Evolutionary conservation across 352 stramenopile genomes (phyloP).

Genomic region (Aphanomyces invadans): DNA sequence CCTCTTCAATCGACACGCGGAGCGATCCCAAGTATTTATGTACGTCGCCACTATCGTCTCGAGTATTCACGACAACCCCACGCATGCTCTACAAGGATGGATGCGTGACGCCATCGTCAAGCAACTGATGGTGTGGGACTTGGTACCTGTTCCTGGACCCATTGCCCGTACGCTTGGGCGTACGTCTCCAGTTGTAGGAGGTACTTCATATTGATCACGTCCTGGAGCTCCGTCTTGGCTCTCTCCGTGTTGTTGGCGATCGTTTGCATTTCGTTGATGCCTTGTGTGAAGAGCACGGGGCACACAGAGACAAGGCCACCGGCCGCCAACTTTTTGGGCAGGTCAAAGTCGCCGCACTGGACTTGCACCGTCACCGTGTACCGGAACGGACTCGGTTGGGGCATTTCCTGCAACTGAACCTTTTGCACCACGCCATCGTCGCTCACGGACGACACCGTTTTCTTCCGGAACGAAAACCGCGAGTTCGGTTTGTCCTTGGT

Average conservation of each 20-base stretch:
- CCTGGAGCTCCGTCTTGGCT: constrained; percentile 81
- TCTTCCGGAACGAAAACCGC: constrained; percentile 68
- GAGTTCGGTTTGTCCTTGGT: constrained; percentile 77
- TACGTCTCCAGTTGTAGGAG: constrained; percentile 72
- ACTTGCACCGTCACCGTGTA: constrained; percentile 83
- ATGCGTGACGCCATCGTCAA: background rate
- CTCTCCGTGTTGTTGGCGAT: constrained; percentile 88
- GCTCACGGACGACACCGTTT: constrained; percentile 31
- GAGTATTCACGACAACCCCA: background rate
- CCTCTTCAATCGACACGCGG: constrained; percentile 59
- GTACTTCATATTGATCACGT: constrained; percentile 87
- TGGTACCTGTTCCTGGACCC: constrained; percentile 27
- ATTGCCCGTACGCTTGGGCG: constrained; percentile 71
- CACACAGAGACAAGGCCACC: constrained; percentile 76
- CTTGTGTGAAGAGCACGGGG: constrained; percentile 83
- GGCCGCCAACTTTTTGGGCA: constrained; percentile 55
- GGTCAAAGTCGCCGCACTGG: constrained; percentile 57
- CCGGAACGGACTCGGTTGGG: constrained; percentile 56
- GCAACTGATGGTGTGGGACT: too few species aligned
- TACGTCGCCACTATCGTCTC: constrained; percentile 59
- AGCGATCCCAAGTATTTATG: constrained; percentile 55
- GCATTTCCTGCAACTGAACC: constrained; percentile 61
- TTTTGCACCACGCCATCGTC: constrained; percentile 74
- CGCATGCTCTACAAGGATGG: constrained; percentile 3
- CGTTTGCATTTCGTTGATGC: constrained; percentile 94